Evolutionary conservation across 768 basidiomycete genomes (phyloP).

Genomic region (Boletus sp.): DNA sequence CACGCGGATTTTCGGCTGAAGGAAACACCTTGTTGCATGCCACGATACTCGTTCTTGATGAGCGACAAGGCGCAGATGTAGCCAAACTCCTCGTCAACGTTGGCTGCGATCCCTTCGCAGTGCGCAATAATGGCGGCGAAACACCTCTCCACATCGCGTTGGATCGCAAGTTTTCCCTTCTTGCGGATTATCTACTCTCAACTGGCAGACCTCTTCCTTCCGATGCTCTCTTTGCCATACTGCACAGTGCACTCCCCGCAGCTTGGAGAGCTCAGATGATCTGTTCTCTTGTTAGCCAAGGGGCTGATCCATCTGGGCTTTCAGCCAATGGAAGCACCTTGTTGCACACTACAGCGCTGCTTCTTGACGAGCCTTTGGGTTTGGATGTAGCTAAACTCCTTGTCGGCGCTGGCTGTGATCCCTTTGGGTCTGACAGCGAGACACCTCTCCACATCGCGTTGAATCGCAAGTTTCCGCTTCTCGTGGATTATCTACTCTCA

Average conservation of each 20-base stretch:
- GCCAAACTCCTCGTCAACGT: neutral
- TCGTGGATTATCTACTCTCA: neutral
- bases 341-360: neutral
- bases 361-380: neutral
- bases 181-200: neutral
- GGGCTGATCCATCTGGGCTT: neutral
- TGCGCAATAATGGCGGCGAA: neutral
- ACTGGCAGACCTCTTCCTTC: neutral
- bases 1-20: no score
- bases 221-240: neutral
- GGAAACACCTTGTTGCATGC: neutral
- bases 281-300: neutral
- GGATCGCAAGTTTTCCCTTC: neutral
- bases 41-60: neutral
- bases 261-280: neutral
- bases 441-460: constrained; percentile 9
- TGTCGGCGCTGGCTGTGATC: constrained; percentile 6
- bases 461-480: neutral
- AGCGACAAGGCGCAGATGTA: neutral
- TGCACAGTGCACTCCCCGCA: neutral
- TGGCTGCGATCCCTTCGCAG: constrained; percentile 8
- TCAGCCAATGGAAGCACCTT: neutral
- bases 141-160: constrained; percentile 9
- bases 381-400: neutral
- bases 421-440: neutral